Conservation (phyloP, 345 rosid genomes). For the Dovyalis caffra region DNA sequence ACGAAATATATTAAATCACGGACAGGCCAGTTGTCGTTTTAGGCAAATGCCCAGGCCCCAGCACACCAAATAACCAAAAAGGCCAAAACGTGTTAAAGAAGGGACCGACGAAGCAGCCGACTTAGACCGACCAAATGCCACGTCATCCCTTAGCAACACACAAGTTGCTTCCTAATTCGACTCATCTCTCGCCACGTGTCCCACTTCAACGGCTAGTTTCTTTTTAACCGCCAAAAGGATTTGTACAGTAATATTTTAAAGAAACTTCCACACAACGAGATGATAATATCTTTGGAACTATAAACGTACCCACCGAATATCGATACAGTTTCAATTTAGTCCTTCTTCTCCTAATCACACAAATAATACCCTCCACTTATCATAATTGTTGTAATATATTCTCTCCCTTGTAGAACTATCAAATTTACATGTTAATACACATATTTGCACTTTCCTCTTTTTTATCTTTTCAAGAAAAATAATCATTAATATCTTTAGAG, state of each 20-base stretch:
- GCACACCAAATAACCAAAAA: background rate
- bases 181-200: slow-evolving; percentile 13
- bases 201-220: slow-evolving; percentile 29
- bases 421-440: no score
- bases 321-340: no score
- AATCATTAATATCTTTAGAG: no score
- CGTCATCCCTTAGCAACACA: slow-evolving; percentile 7
- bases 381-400: no score
- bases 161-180: slow-evolving; percentile 8
- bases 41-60: background rate
- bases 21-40: background rate
- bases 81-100: slow-evolving; percentile 20
- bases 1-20: background rate
- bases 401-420: no score
- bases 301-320: no score
- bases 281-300: no score
- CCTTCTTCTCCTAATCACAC: no score
- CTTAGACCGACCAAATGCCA: slow-evolving; percentile 33
- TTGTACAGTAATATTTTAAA: background rate
- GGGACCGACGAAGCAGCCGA: slow-evolving; percentile 23
- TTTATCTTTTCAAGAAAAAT: no score
- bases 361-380: no score
- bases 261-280: background rate
- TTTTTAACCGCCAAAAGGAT: slow-evolving; percentile 26
- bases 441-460: no score